Evolutionary conservation across 1,139 yeast species (phyloP), one percentile per base, ranked within the genome.

Genomic region (Spencermartinsiella ligniputridi): DNA sequence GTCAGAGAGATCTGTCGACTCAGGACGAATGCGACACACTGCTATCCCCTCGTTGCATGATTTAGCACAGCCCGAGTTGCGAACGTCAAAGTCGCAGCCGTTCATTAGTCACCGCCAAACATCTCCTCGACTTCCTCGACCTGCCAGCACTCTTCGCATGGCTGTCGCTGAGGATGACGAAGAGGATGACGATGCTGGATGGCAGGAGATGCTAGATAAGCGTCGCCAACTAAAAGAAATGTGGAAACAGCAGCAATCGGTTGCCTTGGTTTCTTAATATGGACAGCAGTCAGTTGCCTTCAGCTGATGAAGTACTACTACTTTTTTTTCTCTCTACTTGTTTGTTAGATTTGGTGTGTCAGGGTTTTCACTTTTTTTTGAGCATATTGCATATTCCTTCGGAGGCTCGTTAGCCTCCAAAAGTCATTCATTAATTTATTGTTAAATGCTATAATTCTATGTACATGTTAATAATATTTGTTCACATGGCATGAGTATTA

Each of bases 111-210:
- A 40, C 33, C 42, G 32, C 35, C 40, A 30, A 20, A 18, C 37
- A 38, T 35, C 46, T 29, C 32, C 42, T 33, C 30, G 46, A 21
- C 22, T 39, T 33, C 47, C 39, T 15, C 44, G 44, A 24, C 48
- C 45, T 17, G 29, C 42, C 16, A 47, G 47, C 47, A 47, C 35
- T 13, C n/a, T 35, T 16, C 25, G 41, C 9, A 18, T 40, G 22
- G 44, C 37, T 15, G 43, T 45, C 15, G 55, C 51, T 16, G 60
- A 56, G 12, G 64, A 61, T 2, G 66, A 63, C 30, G 67, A 63
- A 12, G 65, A 60, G 12, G 66, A 62, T n/a, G 66, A 62, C 25
- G 67, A 63, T 30, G 58, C 49, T 24, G 65, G 55, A 16, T 60
- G 66, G 67, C 52, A 56, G 44, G 57, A 57, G 44, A 57, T 63